These are phyloP conservation scores for Diplodia intermedia DNA, from an alignment of 2,329 filamentous ascomycete species.

Conservation along the genomic window DNA sequence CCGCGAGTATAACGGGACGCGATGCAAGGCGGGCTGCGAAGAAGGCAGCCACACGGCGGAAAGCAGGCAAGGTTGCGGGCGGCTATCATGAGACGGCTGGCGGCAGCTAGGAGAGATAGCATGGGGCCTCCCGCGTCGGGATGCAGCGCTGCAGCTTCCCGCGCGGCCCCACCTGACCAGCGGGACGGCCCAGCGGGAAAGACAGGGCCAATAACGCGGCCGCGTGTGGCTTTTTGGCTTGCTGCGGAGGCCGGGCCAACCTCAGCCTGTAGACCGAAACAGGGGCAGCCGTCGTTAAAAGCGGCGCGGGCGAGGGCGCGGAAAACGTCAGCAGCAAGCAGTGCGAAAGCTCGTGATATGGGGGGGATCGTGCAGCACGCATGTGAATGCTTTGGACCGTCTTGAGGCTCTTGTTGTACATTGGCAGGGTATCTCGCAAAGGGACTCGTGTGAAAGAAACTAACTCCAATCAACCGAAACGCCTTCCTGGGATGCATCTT, in stretches of 20 bases:
- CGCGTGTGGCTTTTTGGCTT: too few species aligned
- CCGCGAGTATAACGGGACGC: too few species aligned
- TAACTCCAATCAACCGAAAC: not conserved
- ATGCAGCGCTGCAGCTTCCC: slow-evolving; percentile 18
- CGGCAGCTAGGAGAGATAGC: slow-evolving; percentile 1
- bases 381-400: not conserved
- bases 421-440: not conserved
- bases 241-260: not conserved
- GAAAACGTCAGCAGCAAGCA: not conserved
- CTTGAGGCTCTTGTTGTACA: not conserved
- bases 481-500: not conserved
- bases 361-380: not conserved
- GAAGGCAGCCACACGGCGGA: slow-evolving; percentile 1
- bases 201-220: not conserved
- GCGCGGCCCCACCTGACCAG: slow-evolving; percentile 17
- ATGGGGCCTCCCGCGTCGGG: not conserved
- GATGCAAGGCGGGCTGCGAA: not conserved
- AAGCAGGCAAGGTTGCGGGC: not conserved
- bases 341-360: not conserved
- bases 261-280: not conserved
- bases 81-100: slow-evolving; percentile 6
- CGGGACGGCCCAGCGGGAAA: slow-evolving; percentile 17
- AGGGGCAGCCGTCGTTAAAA: not conserved
- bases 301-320: too few species aligned
- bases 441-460: not conserved